These are phyloP conservation scores for Carnegiea gigantea DNA, from an alignment of 179 eudicot species.

Conservation along the genomic window DNA sequence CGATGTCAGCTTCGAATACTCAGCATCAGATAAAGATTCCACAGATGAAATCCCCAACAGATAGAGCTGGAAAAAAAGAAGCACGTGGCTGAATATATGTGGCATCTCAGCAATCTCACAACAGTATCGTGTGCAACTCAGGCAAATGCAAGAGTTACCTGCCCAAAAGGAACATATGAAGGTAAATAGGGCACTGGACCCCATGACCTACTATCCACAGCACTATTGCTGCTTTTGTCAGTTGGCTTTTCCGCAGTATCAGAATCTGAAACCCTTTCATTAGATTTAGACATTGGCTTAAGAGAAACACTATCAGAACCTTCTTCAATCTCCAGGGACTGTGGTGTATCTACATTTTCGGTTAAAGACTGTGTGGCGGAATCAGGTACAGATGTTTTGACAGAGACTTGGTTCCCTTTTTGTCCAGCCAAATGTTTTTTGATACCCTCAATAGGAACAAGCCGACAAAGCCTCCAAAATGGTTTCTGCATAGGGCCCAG, in stretches of 20 bases:
- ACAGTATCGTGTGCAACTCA: conserved; percentile 1
- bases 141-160: conserved; percentile 49
- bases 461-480: conserved; percentile 91
- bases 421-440: conserved; percentile 54
- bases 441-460: conserved; percentile 87
- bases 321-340: conserved; percentile 90
- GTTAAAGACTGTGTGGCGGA: conserved; percentile 44
- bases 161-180: conserved; percentile 95
- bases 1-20: conserved; percentile 96
- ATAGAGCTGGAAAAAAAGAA: conserved; percentile 60
- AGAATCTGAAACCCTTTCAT: conserved; percentile 41
- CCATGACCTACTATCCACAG: conserved; percentile 59
- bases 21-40: conserved; percentile 83
- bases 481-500: conserved; percentile 92
- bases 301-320: conserved; percentile 90
- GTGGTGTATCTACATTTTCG: conserved; percentile 51
- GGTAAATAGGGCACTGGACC: conserved; percentile 82
- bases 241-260: conserved; percentile 35
- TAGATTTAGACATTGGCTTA: conserved; percentile 56
- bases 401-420: conserved; percentile 48
- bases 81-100: background rate
- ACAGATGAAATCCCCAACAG: conserved; percentile 85
- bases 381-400: conserved; percentile 37
- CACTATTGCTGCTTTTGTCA: conserved; percentile 41
- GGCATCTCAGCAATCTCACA: background rate